A percentile compares a stretch with the other conserved stretches of the same genome.
These are phyloP conservation scores for Musa troglodytarum DNA, from an alignment of 176 grass and related monocot species.

Conservation along the genomic window DNA sequence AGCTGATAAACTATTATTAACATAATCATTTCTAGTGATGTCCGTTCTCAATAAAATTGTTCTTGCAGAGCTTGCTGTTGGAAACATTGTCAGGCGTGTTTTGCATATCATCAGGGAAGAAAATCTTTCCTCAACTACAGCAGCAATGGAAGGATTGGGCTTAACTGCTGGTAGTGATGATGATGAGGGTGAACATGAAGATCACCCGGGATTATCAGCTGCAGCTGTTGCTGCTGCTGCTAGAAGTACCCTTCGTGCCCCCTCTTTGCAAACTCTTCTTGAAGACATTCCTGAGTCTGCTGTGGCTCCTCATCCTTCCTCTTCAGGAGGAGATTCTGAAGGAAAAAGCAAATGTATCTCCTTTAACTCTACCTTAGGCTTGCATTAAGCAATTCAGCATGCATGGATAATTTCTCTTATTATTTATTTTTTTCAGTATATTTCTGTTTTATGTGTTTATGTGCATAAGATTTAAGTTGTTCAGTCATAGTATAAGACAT, in stretches of 20 bases:
- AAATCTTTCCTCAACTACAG: constrained; percentile 61
- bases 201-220: constrained; percentile 57
- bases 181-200: constrained; percentile 60
- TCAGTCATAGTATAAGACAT: not conserved
- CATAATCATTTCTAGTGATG: not conserved
- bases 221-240: constrained; percentile 81
- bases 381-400: not conserved
- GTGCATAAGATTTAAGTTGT: not conserved
- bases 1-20: not conserved
- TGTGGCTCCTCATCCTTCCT: constrained; percentile 32
- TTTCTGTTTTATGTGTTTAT: not conserved
- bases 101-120: constrained; percentile 96
- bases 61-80: constrained; percentile 71
- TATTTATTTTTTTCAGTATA: not conserved
- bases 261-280: constrained; percentile 88
- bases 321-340: constrained; percentile 76
- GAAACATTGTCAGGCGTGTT: constrained; percentile 92
- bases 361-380: constrained; percentile 14
- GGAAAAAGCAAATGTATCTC: constrained; percentile 82
- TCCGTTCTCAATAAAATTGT: not conserved
- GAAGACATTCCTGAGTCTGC: constrained; percentile 66
- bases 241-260: constrained; percentile 80
- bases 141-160: constrained; percentile 60
- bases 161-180: constrained; percentile 61
- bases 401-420: not conserved